These are phyloP conservation scores for Fusarium sp. DNA, from an alignment of 2,329 filamentous ascomycete species.

Conservation along the genomic window DNA sequence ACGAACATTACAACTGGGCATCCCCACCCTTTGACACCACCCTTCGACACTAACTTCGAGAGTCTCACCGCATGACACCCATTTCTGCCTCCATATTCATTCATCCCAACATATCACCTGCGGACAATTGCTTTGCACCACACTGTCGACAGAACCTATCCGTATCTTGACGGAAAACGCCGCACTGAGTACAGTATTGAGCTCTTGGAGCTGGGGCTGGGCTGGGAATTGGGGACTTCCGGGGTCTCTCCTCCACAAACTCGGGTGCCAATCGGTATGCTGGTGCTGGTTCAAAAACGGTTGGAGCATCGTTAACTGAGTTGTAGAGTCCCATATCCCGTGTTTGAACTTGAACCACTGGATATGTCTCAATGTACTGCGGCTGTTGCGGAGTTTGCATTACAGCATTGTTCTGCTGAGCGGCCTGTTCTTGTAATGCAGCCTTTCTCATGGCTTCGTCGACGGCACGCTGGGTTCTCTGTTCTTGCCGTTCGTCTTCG, in stretches of 20 bases:
- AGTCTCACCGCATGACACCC: not conserved
- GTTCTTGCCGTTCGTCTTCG: not conserved
- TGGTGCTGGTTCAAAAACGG: not conserved
- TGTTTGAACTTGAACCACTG: not conserved
- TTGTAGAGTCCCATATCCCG: not conserved
- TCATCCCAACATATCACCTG: not conserved
- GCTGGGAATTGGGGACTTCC: not conserved
- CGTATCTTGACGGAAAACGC: not conserved
- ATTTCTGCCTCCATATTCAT: not conserved
- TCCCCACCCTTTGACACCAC: no score
- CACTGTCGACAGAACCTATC: slow-evolving; percentile 6
- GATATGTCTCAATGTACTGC: not conserved
- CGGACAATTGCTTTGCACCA: not conserved
- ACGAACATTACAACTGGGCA: no score
- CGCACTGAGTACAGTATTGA: not conserved
- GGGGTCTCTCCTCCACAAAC: not conserved
- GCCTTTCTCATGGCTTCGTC: slow-evolving; percentile 6
- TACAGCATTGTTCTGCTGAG: not conserved
- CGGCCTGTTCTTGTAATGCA: not conserved
- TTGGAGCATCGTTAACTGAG: not conserved
- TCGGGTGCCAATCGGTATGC: not conserved
- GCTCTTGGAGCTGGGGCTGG: not conserved
- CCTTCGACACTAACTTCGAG: no score
- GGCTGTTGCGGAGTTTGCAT: not conserved
- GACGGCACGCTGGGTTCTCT: not conserved